Base-by-base conservation (phyloP, 1,284 basidiomycete genomes). In the Pholiota adiposa region DNA sequence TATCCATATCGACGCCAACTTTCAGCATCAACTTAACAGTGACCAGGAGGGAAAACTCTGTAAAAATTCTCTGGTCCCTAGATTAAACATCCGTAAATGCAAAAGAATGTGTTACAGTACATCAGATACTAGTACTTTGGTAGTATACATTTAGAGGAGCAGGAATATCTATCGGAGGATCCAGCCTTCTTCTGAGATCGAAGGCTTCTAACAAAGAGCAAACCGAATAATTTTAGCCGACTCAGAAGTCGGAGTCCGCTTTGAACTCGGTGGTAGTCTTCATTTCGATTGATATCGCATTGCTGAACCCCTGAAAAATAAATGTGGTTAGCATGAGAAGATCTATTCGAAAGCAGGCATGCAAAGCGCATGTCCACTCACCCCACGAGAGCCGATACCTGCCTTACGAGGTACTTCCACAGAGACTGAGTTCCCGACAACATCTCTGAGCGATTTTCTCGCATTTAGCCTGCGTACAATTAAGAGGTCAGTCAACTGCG, bases 261-360 rank as follows among this genome's bases (percentile, higher is more conserved):
- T 44, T 54, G 40, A 43, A 54, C 25, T 54, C 52, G 4, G 52
- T 54, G 1, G 41, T 41, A 23, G 52, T 54, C 31, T 54, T 54
- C 52, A 54, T 54, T 18, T 54, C 52, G 14, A 54, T 54, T 16
- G 52, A 54, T 19, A 54, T 54, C 25, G 52, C 38, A 16, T 54
- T 41, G 41, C 27, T 34, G 23, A 29, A 54, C 18, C 27, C 41
- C 52, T 54, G 23, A 36, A 12, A 38, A 38, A 38, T 7, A 14
- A 7, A 38, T 11, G 36, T 14, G 31, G 31, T 33, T 33, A 33
- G 31, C 4, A 38, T 7, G 16, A 14, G 16, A 14, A 9, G 12
- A 4, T 38, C 4, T 38, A n/a, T 38, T 31, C 5, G 29, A 31
- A 31, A 31, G 29, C 4, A 27, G 23, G 44, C 44, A 46, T 46